A percentile compares a stretch with the other conserved stretches of the same genome.
Evolutionary conservation across 75 land plant genomes (phyloP).

Genomic region (Larix kaempferi): DNA sequence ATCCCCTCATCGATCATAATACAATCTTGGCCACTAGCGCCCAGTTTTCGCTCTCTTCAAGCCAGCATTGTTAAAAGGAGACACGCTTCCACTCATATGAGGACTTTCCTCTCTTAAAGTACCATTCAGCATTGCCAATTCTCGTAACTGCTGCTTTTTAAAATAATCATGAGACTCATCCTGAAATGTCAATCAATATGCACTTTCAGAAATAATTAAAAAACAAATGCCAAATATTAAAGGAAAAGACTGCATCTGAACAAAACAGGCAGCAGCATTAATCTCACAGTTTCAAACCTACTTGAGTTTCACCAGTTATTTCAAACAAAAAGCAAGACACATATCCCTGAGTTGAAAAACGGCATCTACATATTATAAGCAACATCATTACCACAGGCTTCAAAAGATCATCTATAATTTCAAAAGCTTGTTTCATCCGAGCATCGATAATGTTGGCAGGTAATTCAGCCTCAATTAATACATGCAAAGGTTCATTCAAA

Average conservation of each 20-base stretch:
- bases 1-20: not conserved
- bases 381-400: slow-evolving; percentile 68
- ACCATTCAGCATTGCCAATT: slow-evolving; percentile 88
- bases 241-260: not conserved
- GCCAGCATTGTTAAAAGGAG: slow-evolving; percentile 75
- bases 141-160: slow-evolving; percentile 89
- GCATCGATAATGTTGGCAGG: slow-evolving; percentile 76
- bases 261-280: slow-evolving; percentile 5
- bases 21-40: slow-evolving; percentile 27
- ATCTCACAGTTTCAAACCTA: slow-evolving; percentile 64
- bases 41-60: slow-evolving; percentile 95
- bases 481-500: slow-evolving; percentile 85
- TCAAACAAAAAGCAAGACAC: slow-evolving; percentile 45
- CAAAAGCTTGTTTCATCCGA: slow-evolving; percentile 63
- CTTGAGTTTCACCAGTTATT: slow-evolving; percentile 53
- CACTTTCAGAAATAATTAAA: slow-evolving; percentile 8
- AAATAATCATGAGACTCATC: slow-evolving; percentile 86
- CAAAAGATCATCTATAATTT: slow-evolving; percentile 67
- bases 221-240: not conserved
- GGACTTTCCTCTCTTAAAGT: slow-evolving; percentile 86
- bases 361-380: not conserved
- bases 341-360: slow-evolving; percentile 15
- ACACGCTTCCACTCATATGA: slow-evolving; percentile 63
- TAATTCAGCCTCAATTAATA: slow-evolving; percentile 85
- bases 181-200: slow-evolving; percentile 24